A percentile compares a stretch with the other conserved stretches of the same genome.
These are phyloP conservation scores for Yarrowia sp. DNA, from an alignment of 805 yeast species.

Conservation along the genomic window DNA sequence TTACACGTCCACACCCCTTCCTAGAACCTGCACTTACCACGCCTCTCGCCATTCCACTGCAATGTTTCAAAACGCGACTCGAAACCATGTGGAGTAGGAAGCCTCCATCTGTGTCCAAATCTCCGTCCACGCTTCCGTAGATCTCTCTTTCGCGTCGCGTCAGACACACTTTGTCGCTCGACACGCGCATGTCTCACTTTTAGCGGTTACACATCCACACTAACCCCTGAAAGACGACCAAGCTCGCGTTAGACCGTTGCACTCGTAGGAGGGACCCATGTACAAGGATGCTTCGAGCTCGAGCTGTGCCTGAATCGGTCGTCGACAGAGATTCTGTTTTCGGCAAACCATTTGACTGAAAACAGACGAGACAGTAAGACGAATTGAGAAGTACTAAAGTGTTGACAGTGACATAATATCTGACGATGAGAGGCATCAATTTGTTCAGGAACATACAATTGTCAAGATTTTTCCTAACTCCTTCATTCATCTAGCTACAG, in stretches of 20 bases:
- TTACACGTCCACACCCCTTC: background rate
- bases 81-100: conserved; percentile 10
- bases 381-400: too few species aligned
- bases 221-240: background rate
- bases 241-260: conserved; percentile 10
- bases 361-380: too few species aligned
- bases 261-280: background rate
- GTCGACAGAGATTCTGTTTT: background rate
- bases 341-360: background rate
- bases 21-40: too few species aligned
- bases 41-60: conserved; percentile 5
- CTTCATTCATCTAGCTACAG: too few species aligned
- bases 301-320: background rate
- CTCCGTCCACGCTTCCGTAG: background rate
- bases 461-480: too few species aligned
- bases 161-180: too few species aligned
- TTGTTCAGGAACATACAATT: too few species aligned
- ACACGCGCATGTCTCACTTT: background rate
- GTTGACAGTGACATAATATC: too few species aligned
- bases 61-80: conserved; percentile 26
- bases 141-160: conserved; percentile 2
- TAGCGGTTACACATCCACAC: background rate
- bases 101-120: background rate
- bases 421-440: too few species aligned
- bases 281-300: too few species aligned